phyloP scores from a whole-genome alignment of 768 basidiomycete species.

The Sistotremastrum suecicum region DNA sequence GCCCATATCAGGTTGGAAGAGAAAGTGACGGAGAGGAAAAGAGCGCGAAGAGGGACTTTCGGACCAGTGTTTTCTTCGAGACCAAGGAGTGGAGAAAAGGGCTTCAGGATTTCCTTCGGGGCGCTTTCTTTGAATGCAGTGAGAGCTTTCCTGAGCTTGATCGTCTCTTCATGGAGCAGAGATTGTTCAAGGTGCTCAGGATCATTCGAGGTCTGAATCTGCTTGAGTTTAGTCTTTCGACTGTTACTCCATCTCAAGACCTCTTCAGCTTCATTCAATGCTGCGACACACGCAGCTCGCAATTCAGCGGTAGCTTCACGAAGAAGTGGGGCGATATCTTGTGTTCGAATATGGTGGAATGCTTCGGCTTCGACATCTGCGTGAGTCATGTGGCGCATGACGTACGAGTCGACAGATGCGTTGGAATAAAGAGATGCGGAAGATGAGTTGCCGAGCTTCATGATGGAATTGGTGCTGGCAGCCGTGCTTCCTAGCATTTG shows the following conservation, averaged over 20 bases:
- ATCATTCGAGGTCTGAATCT: constrained; percentile 4
- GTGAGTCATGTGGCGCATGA: not conserved
- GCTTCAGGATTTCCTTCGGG: constrained; percentile 26
- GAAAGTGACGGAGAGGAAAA: constrained; percentile 39
- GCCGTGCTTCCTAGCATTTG: not conserved
- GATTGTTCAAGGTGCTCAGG: constrained; percentile 7
- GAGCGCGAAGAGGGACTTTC: constrained; percentile 21
- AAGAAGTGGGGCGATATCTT: constrained; percentile 22
- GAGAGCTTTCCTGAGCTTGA: constrained; percentile 15
- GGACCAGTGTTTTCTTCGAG: constrained; percentile 1
- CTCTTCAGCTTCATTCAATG: constrained; percentile 14
- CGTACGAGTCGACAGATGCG: not conserved
- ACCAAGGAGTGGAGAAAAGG: constrained; percentile 26
- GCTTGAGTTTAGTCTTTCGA: constrained; percentile 17
- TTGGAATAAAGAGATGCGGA: not conserved
- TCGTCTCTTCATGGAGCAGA: constrained; percentile 13
- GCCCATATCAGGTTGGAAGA: constrained; percentile 28
- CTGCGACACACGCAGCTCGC: constrained; percentile 16
- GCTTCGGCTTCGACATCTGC: too few relatives aligned
- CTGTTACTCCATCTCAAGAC: constrained; percentile 21
- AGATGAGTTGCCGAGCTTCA: constrained; percentile 4
- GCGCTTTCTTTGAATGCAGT: constrained; percentile 18
- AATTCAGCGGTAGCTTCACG: constrained; percentile 20
- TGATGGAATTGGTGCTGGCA: constrained; percentile 4
- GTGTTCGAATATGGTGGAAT: not conserved